Conservation (phyloP, 1,284 basidiomycete genomes). For the Boletus smithii region DNA sequence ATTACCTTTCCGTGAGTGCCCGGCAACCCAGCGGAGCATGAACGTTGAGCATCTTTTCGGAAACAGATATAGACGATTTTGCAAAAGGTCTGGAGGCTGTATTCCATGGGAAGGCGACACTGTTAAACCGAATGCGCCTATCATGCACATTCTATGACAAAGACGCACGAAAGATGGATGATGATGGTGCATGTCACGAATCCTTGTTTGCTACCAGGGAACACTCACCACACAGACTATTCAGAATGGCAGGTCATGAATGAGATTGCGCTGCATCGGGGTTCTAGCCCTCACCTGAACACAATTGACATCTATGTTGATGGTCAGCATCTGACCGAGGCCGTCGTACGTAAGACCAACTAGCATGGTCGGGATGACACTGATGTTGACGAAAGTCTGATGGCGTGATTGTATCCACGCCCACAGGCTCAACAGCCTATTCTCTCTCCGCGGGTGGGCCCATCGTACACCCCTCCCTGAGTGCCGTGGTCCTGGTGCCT, state of each 20-base stretch:
- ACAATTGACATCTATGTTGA: constrained; percentile 96
- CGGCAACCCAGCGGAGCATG: neutral
- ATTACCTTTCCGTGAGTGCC: constrained; percentile 83
- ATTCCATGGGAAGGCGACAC: constrained; percentile 69
- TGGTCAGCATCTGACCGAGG: constrained; percentile 92
- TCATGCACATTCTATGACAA: constrained; percentile 74
- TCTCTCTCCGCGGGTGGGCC: constrained; percentile 95
- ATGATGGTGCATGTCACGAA: constrained; percentile 47
- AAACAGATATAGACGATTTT: constrained; percentile 76
- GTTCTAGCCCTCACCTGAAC: constrained; percentile 87
- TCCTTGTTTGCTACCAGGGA: neutral
- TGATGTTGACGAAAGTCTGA: constrained; percentile 64
- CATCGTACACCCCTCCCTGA: constrained; percentile 91
- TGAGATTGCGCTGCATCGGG: constrained; percentile 90
- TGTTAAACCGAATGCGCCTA: constrained; percentile 85
- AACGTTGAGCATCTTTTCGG: constrained; percentile 9
- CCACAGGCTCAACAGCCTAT: constrained; percentile 96
- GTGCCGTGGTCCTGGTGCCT: constrained; percentile 88
- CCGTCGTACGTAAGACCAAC: constrained; percentile 67
- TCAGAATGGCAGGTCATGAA: constrained; percentile 96
- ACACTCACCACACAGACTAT: constrained; percentile 4
- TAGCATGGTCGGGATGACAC: constrained; percentile 9
- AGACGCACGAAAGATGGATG: constrained; percentile 55
- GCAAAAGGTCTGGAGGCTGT: constrained; percentile 75
- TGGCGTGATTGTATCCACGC: constrained; percentile 92